Conservation (phyloP, 179 eudicot genomes). For the Spergularia azorica region DNA sequence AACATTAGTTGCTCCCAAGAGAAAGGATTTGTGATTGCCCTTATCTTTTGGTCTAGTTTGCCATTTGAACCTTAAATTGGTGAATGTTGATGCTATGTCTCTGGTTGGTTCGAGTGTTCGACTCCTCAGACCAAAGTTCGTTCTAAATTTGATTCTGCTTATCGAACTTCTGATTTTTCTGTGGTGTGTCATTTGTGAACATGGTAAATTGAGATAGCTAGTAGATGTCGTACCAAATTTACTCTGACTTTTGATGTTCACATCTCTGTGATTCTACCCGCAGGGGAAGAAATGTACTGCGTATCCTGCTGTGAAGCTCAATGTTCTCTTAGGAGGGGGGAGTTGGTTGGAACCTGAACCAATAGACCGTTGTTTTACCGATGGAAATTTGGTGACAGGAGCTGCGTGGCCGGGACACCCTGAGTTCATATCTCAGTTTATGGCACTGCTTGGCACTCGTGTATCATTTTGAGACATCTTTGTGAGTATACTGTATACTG, state of each 20-base stretch:
- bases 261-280: conserved; percentile 1
- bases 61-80: background rate
- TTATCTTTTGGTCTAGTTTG: background rate
- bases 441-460: conserved; percentile 63
- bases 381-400: conserved; percentile 94
- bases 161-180: background rate
- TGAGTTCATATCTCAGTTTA: conserved; percentile 83
- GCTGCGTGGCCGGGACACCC: conserved; percentile 99
- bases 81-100: background rate
- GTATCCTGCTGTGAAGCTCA: conserved; percentile 93
- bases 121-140: background rate
- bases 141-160: background rate
- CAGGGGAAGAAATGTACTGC: conserved; percentile 97
- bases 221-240: background rate
- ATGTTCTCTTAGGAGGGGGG: conserved; percentile 74
- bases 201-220: too few species aligned
- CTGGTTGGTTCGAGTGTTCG: background rate
- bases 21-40: too few species aligned
- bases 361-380: conserved; percentile 82
- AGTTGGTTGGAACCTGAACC: conserved; percentile 95
- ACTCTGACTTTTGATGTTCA: background rate
- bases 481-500: background rate
- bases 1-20: too few species aligned
- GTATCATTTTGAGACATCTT: conserved; percentile 52
- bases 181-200: background rate